These are phyloP conservation scores for Candida maesae DNA, from an alignment of 805 yeast species.

Conservation along the genomic window DNA sequence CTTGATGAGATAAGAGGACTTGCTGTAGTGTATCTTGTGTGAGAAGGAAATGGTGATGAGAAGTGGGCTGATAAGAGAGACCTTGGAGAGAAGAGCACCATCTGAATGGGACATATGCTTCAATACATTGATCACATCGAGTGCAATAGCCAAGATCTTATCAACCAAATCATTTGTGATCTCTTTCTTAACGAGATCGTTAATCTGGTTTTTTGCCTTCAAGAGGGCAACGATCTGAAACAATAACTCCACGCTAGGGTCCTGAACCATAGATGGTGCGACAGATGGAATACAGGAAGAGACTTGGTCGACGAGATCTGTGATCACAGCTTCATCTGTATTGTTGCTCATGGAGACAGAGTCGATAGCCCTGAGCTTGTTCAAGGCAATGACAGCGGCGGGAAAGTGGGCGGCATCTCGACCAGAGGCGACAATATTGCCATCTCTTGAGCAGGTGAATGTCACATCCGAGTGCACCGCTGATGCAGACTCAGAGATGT, in stretches of 20 bases:
- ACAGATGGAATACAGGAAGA: no score
- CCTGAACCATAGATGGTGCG: background rate
- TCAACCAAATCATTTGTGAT: conserved; percentile 14
- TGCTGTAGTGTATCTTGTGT: conserved; percentile 15
- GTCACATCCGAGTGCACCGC: background rate
- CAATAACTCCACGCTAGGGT: conserved; percentile 4
- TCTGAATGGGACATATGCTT: conserved; percentile 3
- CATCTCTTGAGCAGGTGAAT: background rate
- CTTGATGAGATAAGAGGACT: conserved; percentile 15
- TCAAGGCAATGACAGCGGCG: conserved; percentile 9
- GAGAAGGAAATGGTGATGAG: conserved; percentile 24
- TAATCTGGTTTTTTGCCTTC: conserved; percentile 16
- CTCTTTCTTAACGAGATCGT: conserved; percentile 16
- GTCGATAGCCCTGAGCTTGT: conserved; percentile 9
- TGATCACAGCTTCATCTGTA: background rate
- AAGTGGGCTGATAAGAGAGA: conserved; percentile 24
- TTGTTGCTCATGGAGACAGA: background rate
- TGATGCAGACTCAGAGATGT: background rate
- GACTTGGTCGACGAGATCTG: no score
- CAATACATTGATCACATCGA: conserved; percentile 15
- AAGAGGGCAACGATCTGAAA: conserved; percentile 14
- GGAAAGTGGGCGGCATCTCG: background rate
- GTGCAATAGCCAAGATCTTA: conserved; percentile 9
- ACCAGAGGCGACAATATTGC: background rate
- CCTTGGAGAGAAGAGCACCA: conserved; percentile 9